Evolutionary conservation across 1,139 yeast genomes (phyloP), one percentile per base, ranked within the genome.

Genomic region (Pichia kudriavzevii): DNA sequence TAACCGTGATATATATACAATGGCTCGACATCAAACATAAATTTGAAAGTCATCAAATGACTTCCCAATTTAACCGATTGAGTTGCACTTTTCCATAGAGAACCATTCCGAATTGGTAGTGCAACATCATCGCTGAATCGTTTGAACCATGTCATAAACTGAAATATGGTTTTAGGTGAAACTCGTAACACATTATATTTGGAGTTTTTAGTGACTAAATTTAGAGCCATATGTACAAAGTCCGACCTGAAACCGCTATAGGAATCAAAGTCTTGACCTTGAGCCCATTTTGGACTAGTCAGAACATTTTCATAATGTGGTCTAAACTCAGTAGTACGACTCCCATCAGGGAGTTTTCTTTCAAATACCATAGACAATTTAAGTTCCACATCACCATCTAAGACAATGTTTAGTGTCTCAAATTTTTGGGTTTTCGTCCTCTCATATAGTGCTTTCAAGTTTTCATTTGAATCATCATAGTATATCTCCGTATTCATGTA

Each of bases 131-230:
- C 75, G 17, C 80, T 75, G 50, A 91, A 75, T 36, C 80, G 66
- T 30, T 67, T 63, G 91, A 95, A 87, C 97, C 97, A 88, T 26
- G 63, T 59, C 47, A 72, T 72, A 60, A 88, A 88, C 46, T 77
- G 79, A 12, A 61, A 58, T 43, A 85, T 62, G 0, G 79, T 67
- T 26, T 66, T 60, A 0, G 96, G 95, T 0, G 94, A 68, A 22
- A 88, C 60, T 54, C 85, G 88, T 12, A 81, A 70, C 2, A 84
- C 68, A 57, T 87, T 87, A 46, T 35, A 22, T 0, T 31, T 20
- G 1, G 48, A 40, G 8, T 30, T 33, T n/a, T 37, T 33, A 2
- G 45, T 41, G 1, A 30, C 31, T 19, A 46, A 41, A 58, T 66
- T 48, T 21, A 88, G 66, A 0, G 93, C 83, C 71, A 88, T 63